Base-by-base conservation (phyloP, 2,329 filamentous ascomycete species). In the Elsinoe perseae region DNA sequence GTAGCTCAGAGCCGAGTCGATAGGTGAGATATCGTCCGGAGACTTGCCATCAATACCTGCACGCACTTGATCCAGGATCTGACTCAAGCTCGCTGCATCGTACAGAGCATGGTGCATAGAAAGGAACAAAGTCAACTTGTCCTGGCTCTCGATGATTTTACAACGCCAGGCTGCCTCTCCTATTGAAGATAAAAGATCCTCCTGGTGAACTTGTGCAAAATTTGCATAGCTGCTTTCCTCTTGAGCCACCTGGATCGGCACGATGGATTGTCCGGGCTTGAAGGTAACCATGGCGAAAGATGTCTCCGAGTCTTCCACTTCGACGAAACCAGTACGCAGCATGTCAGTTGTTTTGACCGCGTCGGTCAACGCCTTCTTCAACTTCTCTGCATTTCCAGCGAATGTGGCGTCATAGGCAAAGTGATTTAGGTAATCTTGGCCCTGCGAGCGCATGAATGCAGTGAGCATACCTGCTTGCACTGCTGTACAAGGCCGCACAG, bases 101-200 rank as follows among this genome's bases (percentile, higher is more conserved):
- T 95, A 96, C 0, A 96, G 73, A 0, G 87, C 87, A 70, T 96
- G 91, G 60, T 95, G 86, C 2, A 89, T 76, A 8, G 76, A 80
- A 18, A 84, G 64, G 43, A 77, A 70, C 38, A 82, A 66, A 4
- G 65, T 62, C 3, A 46, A 42, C 0, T 56, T 40, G 0, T 59
- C 50, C 0, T 64, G 56, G 0, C 59, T 43, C 2, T 73, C 61
- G 0, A 77, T 65, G 1, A 89, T 48, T 0, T 73, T 71, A 18
- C 88, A 68, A 10, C 72, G 72, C 89, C 89, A 95, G 0, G 82
- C 80, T 0, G 83, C 82, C 0, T 67, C 60, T 40, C 82, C 73
- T 2, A 86, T 65, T 8, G 73, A 65, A 1, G 68, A 42, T 1
- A 80, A 58, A 1, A 79, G 71, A 36, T 63, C 50, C 2, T 54